Percentiles rank a stretch among this genome's conserved stretches.
phyloP scores from a whole-genome alignment of 345 rosid genomes.

The Laguncularia racemosa region DNA sequence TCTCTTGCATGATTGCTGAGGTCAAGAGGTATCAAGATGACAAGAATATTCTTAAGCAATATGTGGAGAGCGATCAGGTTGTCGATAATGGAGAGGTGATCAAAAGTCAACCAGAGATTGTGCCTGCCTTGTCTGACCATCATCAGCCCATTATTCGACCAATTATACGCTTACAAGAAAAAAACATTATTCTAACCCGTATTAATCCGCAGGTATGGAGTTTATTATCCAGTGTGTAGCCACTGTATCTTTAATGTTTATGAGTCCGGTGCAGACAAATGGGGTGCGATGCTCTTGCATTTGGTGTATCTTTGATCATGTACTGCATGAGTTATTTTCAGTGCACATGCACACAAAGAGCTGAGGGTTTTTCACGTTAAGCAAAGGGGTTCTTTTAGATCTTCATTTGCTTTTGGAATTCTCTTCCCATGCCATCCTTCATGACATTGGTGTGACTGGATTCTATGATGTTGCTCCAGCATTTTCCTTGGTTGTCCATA shows the following conservation, averaged over 20 bases:
- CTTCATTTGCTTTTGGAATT: not conserved
- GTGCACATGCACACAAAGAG: not conserved
- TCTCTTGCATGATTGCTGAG: slow-evolving; percentile 69
- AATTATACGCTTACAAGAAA: slow-evolving; percentile 76
- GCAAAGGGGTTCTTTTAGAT: not conserved
- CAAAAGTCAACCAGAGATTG: slow-evolving; percentile 63
- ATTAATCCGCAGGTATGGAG: slow-evolving; percentile 83
- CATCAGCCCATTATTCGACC: slow-evolving; percentile 80
- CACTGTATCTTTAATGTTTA: not conserved
- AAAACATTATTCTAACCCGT: slow-evolving; percentile 87
- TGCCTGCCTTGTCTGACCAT: slow-evolving; percentile 74
- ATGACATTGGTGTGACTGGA: too few relatives aligned
- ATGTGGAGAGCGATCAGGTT: slow-evolving; percentile 86
- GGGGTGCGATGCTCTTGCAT: not conserved
- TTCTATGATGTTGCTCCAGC: too few relatives aligned
- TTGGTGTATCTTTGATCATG: not conserved
- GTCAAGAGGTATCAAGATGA: slow-evolving; percentile 91
- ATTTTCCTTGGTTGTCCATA: too few relatives aligned
- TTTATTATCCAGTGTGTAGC: not conserved
- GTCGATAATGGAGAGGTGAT: slow-evolving; percentile 86
- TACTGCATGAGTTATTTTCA: too few relatives aligned
- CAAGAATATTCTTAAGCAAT: slow-evolving; percentile 82
- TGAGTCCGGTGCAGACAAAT: too few relatives aligned
- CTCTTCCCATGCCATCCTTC: too few relatives aligned
- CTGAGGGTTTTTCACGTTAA: too few relatives aligned